Conservation (phyloP, 192 early-diverging fungal genomes). For the Coemansia sp. region DNA sequence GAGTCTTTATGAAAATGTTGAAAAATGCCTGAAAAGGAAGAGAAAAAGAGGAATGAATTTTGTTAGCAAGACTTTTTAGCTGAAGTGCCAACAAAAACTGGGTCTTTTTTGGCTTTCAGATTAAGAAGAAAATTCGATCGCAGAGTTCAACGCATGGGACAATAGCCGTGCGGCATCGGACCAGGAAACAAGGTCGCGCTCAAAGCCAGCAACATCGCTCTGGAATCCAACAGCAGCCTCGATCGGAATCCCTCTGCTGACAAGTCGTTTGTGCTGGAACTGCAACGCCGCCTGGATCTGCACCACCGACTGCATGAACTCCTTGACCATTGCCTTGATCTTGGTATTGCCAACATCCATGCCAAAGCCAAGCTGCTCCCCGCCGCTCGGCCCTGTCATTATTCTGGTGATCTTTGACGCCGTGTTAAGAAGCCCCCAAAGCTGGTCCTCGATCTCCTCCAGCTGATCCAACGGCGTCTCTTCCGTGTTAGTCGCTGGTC, state of each 20-base stretch:
- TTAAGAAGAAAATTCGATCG: conserved; percentile 10
- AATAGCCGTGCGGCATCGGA: conserved; percentile 36
- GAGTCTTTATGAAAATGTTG: not conserved
- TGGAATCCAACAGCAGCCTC: conserved; percentile 20
- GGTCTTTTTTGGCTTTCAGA: not conserved
- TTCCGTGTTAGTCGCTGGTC: not conserved
- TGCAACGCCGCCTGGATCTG: conserved; percentile 33
- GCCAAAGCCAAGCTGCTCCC: conserved; percentile 3
- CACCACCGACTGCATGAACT: conserved; percentile 39
- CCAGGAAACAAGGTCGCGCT: conserved; percentile 41
- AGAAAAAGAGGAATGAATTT: not conserved
- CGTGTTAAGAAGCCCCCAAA: conserved; percentile 33
- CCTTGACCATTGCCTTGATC: conserved; percentile 25
- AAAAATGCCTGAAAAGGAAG: no score
- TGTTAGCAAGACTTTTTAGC: not conserved
- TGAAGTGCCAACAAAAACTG: not conserved
- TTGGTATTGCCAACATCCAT: conserved; percentile 11
- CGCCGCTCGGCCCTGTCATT: conserved; percentile 26
- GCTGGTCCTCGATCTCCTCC: conserved; percentile 34
- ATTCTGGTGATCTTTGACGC: conserved; percentile 37
- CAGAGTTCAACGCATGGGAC: conserved; percentile 18
- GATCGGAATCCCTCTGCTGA: conserved; percentile 25
- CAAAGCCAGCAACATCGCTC: conserved; percentile 33
- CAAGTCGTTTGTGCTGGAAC: conserved; percentile 27
- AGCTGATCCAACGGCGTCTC: conserved; percentile 27